Evolutionary conservation across 108 stramenopile genomes (phyloP), one percentile per base, ranked within the genome.

Genomic region (Schizochytrium sp.): DNA sequence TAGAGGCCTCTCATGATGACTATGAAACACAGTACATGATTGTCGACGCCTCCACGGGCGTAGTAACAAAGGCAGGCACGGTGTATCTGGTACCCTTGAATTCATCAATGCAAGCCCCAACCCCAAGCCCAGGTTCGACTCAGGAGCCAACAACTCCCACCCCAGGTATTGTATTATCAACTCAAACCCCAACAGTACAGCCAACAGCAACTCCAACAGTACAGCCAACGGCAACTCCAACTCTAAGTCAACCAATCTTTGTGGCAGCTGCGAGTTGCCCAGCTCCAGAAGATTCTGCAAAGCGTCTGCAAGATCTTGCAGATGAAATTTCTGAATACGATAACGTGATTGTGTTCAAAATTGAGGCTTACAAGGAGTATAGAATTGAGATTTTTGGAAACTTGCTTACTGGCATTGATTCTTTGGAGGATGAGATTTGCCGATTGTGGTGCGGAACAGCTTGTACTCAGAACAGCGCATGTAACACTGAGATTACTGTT

Each of bases 141-240:
- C 28, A 28, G 2, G 44, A 13, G 40, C 15, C 2, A 41, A 38
- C 72, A 2, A 13, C 72, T 1, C 28, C 28, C 28, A 41, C 72
- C 15, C 28, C 76, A 38, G 19, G 19, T 2, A 83, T 28, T 17
- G 2, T 2, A 83, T 55, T 50, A 5, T n/a, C 5, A 13, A n/a
- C 72, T 1, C 17, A 72, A 41, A 2, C 42, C 19, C 72, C 72
- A 2, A 72, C 72, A 72, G 13, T 41, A 28, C 44, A 28, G 72
- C 72, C 72, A 72, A 72, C 19, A 13, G 72, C 28, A 28, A 41
- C 72, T 28, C 72, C 72, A 72, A 72, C 72, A 44, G 42, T 2
- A 17, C 0, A 46, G 50, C 73, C 73, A 76, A 50, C 73, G 3
- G 13, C 0, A 83, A 12, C 76, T 17, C 72, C 72, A 44, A 83